Evolutionary conservation across 1,284 basidiomycete genomes (phyloP).

Genomic region (Cutaneotrichosporon cavernicola): DNA sequence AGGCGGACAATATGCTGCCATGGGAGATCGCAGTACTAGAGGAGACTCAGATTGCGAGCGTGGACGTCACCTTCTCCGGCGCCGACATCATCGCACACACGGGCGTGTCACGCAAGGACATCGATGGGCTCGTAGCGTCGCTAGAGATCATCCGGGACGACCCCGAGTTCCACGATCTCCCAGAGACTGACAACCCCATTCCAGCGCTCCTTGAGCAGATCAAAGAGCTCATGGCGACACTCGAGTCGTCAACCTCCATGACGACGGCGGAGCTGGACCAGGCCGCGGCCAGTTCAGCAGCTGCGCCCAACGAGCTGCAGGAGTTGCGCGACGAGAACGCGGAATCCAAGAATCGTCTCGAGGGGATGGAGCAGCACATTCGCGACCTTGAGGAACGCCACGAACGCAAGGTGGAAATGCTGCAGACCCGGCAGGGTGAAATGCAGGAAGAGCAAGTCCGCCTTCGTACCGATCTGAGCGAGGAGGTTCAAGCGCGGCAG

Average conservation of each 20-base stretch:
- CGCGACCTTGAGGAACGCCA: conserved; percentile 65
- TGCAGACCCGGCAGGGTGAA: conserved; percentile 68
- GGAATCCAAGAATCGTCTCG: conserved; percentile 32
- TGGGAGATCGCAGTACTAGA: conserved; percentile 60
- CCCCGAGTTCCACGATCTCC: conserved; percentile 34
- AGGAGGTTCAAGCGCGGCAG: conserved; percentile 44
- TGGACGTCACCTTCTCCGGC: conserved; percentile 72
- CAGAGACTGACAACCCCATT: conserved; percentile 56
- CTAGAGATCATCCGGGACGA: conserved; percentile 58
- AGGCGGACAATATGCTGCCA: conserved; percentile 73
- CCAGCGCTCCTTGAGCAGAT: conserved; percentile 62
- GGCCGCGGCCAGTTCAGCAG: conserved; percentile 6
- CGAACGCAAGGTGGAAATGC: conserved; percentile 61
- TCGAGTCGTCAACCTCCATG: conserved; percentile 70
- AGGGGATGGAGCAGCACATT: conserved; percentile 54
- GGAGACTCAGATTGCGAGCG: conserved; percentile 56
- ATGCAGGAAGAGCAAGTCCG: conserved; percentile 54
- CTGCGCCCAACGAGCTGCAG: conserved; percentile 4
- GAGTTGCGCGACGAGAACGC: conserved; percentile 22
- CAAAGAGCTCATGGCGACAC: conserved; percentile 67
- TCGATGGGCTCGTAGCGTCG: conserved; percentile 66
- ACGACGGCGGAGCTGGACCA: conserved; percentile 78
- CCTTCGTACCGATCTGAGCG: conserved; percentile 41
- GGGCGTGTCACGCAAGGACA: conserved; percentile 66
- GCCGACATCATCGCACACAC: conserved; percentile 30